A percentile compares a stretch with the other conserved stretches of the same genome.
phyloP scores from a whole-genome alignment of 495 filamentous ascomycete genomes.

The Cercophora samala region DNA sequence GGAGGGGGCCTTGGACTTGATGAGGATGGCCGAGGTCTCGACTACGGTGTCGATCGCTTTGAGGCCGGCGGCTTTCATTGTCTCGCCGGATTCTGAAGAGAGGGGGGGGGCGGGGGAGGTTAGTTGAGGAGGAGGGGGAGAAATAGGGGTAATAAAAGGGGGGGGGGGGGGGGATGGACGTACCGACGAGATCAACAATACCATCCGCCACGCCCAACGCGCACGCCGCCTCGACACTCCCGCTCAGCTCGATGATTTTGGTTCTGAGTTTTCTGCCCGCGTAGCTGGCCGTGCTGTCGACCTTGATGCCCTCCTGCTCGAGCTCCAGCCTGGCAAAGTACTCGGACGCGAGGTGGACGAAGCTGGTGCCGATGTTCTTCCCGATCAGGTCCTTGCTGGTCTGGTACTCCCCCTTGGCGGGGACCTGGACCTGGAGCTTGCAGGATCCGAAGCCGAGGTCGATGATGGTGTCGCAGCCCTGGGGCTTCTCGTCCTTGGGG shows the following conservation, averaged over 20 bases:
- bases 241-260: constrained; percentile 87
- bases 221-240: constrained; percentile 95
- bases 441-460: constrained; percentile 89
- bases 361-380: constrained; percentile 94
- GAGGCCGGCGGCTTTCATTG: constrained; percentile 95
- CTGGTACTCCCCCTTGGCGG: constrained; percentile 71
- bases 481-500: constrained; percentile 38
- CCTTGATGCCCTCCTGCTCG: constrained; percentile 37
- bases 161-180: too few species aligned
- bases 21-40: constrained; percentile 78
- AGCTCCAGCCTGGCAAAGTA: constrained; percentile 79
- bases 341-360: constrained; percentile 71
- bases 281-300: constrained; percentile 26
- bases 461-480: constrained; percentile 74
- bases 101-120: not conserved
- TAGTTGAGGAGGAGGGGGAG: not conserved
- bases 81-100: constrained; percentile 80
- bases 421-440: constrained; percentile 93
- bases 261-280: constrained; percentile 58
- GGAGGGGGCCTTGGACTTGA: constrained; percentile 85
- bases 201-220: constrained; percentile 94
- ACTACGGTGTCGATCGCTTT: constrained; percentile 94
- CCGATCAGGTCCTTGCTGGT: constrained; percentile 76
- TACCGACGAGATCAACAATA: constrained; percentile 95
- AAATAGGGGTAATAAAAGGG: constrained; percentile 5